Percentiles rank a stretch among this genome's conserved stretches.
These are phyloP conservation scores for Geranomyces variabilis DNA, from an alignment of 192 early-diverging fungal species.

Conservation along the genomic window DNA sequence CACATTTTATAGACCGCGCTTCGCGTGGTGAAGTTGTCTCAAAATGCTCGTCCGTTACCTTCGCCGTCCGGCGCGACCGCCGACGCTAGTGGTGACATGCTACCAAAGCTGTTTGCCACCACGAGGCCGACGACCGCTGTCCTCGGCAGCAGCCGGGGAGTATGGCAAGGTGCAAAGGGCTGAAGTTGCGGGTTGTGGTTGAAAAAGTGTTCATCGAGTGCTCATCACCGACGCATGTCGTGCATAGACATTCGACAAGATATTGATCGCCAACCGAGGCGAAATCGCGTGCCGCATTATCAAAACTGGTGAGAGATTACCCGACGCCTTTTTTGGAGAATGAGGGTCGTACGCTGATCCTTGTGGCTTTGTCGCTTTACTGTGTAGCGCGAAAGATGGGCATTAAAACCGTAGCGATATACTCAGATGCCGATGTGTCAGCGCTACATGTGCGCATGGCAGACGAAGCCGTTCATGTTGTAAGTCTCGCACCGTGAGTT, in stretches of 20 bases:
- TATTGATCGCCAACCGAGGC: constrained; percentile 92
- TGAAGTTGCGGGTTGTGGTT: too few relatives aligned
- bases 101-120: too few relatives aligned
- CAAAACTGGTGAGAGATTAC: constrained; percentile 33
- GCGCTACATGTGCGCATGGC: constrained; percentile 83
- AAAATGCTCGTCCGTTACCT: too few relatives aligned
- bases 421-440: constrained; percentile 86
- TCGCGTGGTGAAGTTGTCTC: too few relatives aligned
- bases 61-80: too few relatives aligned
- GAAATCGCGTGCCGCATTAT: constrained; percentile 41
- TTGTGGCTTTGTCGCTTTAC: constrained; percentile 36
- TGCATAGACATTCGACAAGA: constrained; percentile 77
- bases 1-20: too few relatives aligned
- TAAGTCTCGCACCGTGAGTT: neutral
- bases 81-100: too few relatives aligned
- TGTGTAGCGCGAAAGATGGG: constrained; percentile 84
- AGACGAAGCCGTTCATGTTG: constrained; percentile 52
- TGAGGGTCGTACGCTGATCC: constrained; percentile 8
- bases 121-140: too few relatives aligned
- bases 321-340: constrained; percentile 21
- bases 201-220: too few relatives aligned
- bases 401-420: constrained; percentile 93
- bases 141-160: too few relatives aligned
- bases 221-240: too few relatives aligned
- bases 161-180: too few relatives aligned